Evolutionary conservation across 306 rosid genomes (phyloP).

Genomic region (Geum urbanum): DNA sequence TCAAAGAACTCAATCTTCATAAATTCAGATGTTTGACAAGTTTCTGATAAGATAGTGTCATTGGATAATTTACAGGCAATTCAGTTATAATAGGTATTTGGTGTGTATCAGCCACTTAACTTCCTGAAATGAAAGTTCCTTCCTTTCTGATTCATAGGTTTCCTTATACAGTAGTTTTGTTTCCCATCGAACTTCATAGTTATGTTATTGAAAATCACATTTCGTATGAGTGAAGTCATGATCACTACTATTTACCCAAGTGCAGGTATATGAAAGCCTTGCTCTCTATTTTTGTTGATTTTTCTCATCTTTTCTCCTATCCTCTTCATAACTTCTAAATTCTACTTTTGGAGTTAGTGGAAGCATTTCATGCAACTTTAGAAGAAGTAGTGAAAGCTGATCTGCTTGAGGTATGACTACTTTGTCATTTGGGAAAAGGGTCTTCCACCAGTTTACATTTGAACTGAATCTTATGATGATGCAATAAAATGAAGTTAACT

Average conservation of each 20-base stretch:
- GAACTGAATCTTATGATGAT: background rate
- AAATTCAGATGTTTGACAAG: background rate
- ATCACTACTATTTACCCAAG: background rate
- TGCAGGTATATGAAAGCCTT: slow-evolving; percentile 62
- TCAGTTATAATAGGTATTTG: background rate
- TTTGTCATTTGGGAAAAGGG: background rate
- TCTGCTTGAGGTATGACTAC: slow-evolving; percentile 78
- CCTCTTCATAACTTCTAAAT: slow-evolving; percentile 22
- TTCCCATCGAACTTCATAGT: slow-evolving; percentile 10
- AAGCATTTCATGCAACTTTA: slow-evolving; percentile 94
- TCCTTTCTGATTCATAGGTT: background rate
- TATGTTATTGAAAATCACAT: background rate
- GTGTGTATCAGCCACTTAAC: background rate
- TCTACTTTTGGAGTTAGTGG: slow-evolving; percentile 58
- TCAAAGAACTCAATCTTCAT: background rate
- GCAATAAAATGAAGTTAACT: background rate
- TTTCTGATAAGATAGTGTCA: background rate
- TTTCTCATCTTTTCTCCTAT: background rate
- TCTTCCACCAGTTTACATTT: background rate
- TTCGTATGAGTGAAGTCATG: background rate
- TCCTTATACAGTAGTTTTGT: background rate
- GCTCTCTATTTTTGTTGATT: slow-evolving; percentile 21
- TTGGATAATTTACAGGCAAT: background rate
- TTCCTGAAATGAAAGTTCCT: background rate
- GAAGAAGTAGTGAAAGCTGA: slow-evolving; percentile 98